Conservation (phyloP, 805 yeast genomes). For the Metschnikowia lochheadii region DNA sequence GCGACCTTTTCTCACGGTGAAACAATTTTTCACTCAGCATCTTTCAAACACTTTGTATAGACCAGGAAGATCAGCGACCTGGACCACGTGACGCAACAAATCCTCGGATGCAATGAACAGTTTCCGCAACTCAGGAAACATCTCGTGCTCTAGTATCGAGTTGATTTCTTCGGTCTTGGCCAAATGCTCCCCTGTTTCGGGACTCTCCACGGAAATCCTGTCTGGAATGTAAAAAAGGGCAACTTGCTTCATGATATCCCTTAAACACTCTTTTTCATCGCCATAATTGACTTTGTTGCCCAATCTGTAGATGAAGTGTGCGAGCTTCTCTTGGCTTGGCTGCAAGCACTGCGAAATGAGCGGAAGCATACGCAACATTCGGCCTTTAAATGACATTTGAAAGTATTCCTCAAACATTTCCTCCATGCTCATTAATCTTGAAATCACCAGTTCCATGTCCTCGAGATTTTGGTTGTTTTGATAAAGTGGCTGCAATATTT, state of each 20-base stretch:
- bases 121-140: conserved; percentile 64
- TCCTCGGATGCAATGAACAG: conserved; percentile 60
- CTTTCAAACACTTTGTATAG: conserved; percentile 89
- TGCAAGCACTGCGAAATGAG: conserved; percentile 57
- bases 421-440: conserved; percentile 42
- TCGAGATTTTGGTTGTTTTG: conserved; percentile 17
- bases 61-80: conserved; percentile 89
- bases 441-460: conserved; percentile 16
- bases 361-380: conserved; percentile 54
- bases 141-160: conserved; percentile 46
- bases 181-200: conserved; percentile 17
- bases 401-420: conserved; percentile 86
- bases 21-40: conserved; percentile 42
- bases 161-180: conserved; percentile 21
- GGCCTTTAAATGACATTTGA: conserved; percentile 28
- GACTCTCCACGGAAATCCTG: conserved; percentile 20
- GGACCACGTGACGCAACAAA: conserved; percentile 56
- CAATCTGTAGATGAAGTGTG: conserved; percentile 60
- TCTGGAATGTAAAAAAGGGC: conserved; percentile 74
- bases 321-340: conserved; percentile 63
- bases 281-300: conserved; percentile 59
- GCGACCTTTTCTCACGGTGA: neutral
- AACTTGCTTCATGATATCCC: conserved; percentile 60
- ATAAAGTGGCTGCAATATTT: conserved; percentile 38
- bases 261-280: conserved; percentile 65